Evolutionary conservation across 2,329 filamentous ascomycete genomes (phyloP), one percentile per base, ranked within the genome.

Genomic region (Epichloe hybrida): DNA sequence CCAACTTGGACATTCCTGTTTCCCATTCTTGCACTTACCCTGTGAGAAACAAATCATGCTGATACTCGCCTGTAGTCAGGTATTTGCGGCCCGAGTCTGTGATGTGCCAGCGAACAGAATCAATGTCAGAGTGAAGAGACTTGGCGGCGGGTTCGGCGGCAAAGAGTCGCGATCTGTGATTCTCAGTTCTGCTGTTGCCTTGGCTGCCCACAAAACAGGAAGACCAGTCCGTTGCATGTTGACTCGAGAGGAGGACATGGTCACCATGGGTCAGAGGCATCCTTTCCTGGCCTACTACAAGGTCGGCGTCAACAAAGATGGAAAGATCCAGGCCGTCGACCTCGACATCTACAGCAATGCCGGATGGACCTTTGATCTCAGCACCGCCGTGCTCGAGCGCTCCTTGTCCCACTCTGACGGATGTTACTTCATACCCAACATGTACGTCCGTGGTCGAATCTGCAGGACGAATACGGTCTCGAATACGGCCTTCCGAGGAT

Each of bases 401-500:
- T 80, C 86, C 38, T 77, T 97, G 62, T 83, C 87, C 1, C 93
- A 98, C 67, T 82, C 86, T 44, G 93, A 97, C 61, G 83, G 84
- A 41, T 91, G 89, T 60, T 98, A 97, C 70, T 80, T 79, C 42
- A 89, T 95, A 53, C 90, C 91, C 0, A 94, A 95, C 59, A 74
- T 95, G 15, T 69, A 86, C 59, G 82, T 97, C 15, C 83, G 89
- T 13, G 93, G 93, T 7, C 81, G 88, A 38, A 69, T 95, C 37
- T 95, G 88, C 71, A 94, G 86, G 71, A 97, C 93, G 0, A 98
- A 98, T 65, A 98, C 93, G 0, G 88, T 97, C 64, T 95, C 88
- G 1, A 98, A 98, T 69, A 95, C 90, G 5, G 93, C 93, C 0
- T 98, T 98, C 77, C 84, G 93, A 58, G 93, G 93, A 1, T 98